Base-by-base conservation (phyloP, 208 protist genomes). In the Leishmania tarentolae region DNA sequence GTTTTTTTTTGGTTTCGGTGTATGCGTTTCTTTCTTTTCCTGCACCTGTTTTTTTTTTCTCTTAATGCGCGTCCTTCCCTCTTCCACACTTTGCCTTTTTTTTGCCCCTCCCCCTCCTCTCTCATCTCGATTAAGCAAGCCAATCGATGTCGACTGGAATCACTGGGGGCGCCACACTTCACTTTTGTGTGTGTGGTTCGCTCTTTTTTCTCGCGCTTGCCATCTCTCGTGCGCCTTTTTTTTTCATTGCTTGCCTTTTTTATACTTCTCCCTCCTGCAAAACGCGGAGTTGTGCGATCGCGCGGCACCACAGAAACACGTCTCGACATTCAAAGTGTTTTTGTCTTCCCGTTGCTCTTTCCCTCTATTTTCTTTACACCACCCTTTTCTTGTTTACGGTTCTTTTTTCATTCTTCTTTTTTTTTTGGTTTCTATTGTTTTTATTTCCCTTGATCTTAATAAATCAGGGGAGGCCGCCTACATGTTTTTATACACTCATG, bases 401-500 rank as follows among this genome's bases (percentile, higher is more conserved):
- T 71, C 21, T 37, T 8, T 24, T 71, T 46, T 24, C 37, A 6
- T 47, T n/a, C 46, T 47, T 47, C 31, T 50, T 73, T 52, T 61
- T 61, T 63, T 61, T 31, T 68, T 61, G 7, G 31, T 78, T 9
- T 46, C 11, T 3, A n/a, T 57, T 31, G 11, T 63, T 57, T 46
- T 57, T 6, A 17, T n/a, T 53, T 24, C 21, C 52, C 73, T 42
- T 76, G 31, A 40, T 76, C 31, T 44, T 19, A 57, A 42, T 52
- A 47, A 46, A 69, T 42, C 44, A 15, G 42, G 61, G 37, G 69
- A 40, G 69, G 42, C 42, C 52, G 69, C 69, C 42, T 78, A 52
- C 75, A 78, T 66, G 61, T 28, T 44, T 78, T 78, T 78, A 78
- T 78, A 78, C 75, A 68, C 40, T 66, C 56, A 42, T 78, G 75